phyloP scores from a whole-genome alignment of 371 early-diverging fungal species.

The Lichtheimia hyalospora region DNA sequence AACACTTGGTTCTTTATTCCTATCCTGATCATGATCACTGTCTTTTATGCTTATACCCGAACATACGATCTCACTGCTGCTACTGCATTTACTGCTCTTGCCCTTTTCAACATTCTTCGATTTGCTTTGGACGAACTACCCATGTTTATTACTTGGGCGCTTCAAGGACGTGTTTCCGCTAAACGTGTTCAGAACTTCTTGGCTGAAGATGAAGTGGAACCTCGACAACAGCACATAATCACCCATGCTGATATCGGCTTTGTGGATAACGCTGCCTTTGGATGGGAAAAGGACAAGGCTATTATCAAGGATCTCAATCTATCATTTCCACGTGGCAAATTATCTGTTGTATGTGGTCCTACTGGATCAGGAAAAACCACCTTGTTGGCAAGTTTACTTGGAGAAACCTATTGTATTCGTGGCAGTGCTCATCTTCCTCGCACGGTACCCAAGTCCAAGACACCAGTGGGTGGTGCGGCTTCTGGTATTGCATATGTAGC shows the following conservation, averaged over 20 bases:
- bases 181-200: conserved; percentile 69
- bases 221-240: neutral
- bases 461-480: conserved; percentile 38
- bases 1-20: conserved; percentile 55
- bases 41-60: conserved; percentile 55
- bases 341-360: conserved; percentile 79
- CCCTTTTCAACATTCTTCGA: conserved; percentile 63
- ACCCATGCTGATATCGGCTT: conserved; percentile 41
- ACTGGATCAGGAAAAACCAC: conserved; percentile 85
- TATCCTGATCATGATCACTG: conserved; percentile 52
- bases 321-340: conserved; percentile 60
- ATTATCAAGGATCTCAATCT: conserved; percentile 58
- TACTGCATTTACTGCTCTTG: conserved; percentile 61
- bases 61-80: conserved; percentile 58
- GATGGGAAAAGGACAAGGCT: conserved; percentile 51
- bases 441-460: conserved; percentile 3
- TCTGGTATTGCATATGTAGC: conserved; percentile 74
- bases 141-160: conserved; percentile 56
- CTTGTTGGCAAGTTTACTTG: conserved; percentile 63
- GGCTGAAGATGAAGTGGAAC: conserved; percentile 65
- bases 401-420: conserved; percentile 49
- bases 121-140: conserved; percentile 74
- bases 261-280: conserved; percentile 48
- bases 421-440: conserved; percentile 55
- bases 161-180: conserved; percentile 72